These are phyloP conservation scores for Flagelloscypha sp. DNA, from an alignment of 768 basidiomycete species.

Conservation along the genomic window DNA sequence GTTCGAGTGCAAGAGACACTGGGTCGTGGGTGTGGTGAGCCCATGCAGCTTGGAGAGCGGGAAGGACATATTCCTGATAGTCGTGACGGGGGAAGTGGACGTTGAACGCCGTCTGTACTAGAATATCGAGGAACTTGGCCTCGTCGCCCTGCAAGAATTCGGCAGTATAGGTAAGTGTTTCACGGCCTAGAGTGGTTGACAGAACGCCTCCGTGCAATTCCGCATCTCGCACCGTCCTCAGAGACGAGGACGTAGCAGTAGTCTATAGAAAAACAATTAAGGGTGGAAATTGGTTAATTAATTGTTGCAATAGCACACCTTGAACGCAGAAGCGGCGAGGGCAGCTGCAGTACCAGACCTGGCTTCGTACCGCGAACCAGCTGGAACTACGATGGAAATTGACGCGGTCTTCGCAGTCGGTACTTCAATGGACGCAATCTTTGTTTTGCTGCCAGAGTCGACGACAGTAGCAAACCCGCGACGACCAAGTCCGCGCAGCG, in stretches of 20 bases:
- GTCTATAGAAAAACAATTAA: slow-evolving; percentile 44
- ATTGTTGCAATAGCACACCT: slow-evolving; percentile 48
- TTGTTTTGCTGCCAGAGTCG: slow-evolving; percentile 72
- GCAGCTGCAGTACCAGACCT: slow-evolving; percentile 88
- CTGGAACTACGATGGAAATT: slow-evolving; percentile 88
- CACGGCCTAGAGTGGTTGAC: slow-evolving; percentile 74
- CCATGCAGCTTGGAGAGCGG: slow-evolving; percentile 64
- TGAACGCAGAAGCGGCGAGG: slow-evolving; percentile 98
- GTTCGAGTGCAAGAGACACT: slow-evolving; percentile 67
- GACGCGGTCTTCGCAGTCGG: slow-evolving; percentile 78
- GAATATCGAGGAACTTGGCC: slow-evolving; percentile 73
- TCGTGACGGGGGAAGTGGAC: slow-evolving; percentile 77
- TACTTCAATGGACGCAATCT: slow-evolving; percentile 78
- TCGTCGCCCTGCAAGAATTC: slow-evolving; percentile 95
- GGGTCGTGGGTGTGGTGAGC: slow-evolving; percentile 52
- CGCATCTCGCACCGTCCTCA: slow-evolving; percentile 86
- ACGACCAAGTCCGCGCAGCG: too few relatives aligned
- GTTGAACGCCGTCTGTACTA: slow-evolving; percentile 77
- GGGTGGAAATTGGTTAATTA: neutral
- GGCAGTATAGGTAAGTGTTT: slow-evolving; percentile 88
- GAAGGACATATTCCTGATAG: slow-evolving; percentile 65
- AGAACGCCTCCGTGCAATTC: slow-evolving; percentile 92
- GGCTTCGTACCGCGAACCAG: slow-evolving; percentile 82
- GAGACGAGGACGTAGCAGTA: slow-evolving; percentile 75
- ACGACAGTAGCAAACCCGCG: slow-evolving; percentile 79